Evolutionary conservation across 257 asterid species (phyloP).

Genomic region (Petrea volubilis): DNA sequence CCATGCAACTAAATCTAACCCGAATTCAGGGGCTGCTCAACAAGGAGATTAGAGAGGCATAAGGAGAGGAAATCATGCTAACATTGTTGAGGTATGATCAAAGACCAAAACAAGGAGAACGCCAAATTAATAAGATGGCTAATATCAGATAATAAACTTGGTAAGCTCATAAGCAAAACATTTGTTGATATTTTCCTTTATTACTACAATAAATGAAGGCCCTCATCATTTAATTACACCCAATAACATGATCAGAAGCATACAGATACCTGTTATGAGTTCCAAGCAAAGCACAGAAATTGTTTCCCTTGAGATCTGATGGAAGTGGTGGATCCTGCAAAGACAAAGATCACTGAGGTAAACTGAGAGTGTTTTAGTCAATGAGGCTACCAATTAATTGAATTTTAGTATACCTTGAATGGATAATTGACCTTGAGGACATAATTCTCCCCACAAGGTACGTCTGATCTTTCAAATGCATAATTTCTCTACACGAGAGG

Average conservation of each 20-base stretch:
- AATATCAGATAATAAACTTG: constrained; percentile 10
- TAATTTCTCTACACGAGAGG: constrained; percentile 64
- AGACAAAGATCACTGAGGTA: constrained; percentile 29
- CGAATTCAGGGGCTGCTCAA: not conserved
- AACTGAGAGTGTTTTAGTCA: constrained; percentile 22
- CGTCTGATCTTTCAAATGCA: constrained; percentile 90
- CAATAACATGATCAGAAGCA: constrained; percentile 14
- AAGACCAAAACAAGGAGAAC: constrained; percentile 23
- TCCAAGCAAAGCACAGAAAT: constrained; percentile 83
- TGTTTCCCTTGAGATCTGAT: constrained; percentile 79
- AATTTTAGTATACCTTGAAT: constrained; percentile 57
- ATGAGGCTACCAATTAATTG: constrained; percentile 13
- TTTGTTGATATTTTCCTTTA: not conserved
- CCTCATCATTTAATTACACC: constrained; percentile 3
- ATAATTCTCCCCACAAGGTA: constrained; percentile 85
- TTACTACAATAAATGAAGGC: constrained; percentile 3
- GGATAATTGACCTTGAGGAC: constrained; percentile 85
- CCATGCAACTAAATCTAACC: constrained; percentile 16
- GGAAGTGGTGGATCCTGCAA: constrained; percentile 87
- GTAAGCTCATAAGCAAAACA: constrained; percentile 2
- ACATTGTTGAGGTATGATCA: not conserved
- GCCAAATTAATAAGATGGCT: not conserved
- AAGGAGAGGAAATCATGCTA: constrained; percentile 5
- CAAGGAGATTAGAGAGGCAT: constrained; percentile 5
- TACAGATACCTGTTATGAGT: constrained; percentile 79